Base-by-base conservation (phyloP, 2,329 filamentous ascomycete genomes). In the Calonectria pauciramosa region DNA sequence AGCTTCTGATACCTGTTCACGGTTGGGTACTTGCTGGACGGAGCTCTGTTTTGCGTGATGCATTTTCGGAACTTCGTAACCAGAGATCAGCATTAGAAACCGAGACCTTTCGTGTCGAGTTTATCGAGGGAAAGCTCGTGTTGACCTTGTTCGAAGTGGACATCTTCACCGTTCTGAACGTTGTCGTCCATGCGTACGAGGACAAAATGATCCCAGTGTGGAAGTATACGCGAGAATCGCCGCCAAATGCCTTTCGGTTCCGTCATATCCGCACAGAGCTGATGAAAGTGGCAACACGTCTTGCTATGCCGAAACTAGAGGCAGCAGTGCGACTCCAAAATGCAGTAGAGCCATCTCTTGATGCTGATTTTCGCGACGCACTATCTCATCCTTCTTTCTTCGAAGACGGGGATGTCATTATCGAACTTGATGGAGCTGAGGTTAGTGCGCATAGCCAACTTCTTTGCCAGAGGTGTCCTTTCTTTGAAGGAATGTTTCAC, bases 401-500 rank as follows among this genome's bases (percentile, higher is more conserved):
- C 76, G 91, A 94, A 9, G 94, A 95, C 80, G 94, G 92, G 3
- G 96, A 99, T 83, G 90, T 95, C 9, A 83, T 96, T 8, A 87
- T 99, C 23, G 93, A 98, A 78, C 89, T 99, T 14, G 92, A 94
- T 73, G 94, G 93, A 28, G 91, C 91, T n/a, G 93, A 93, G 34
- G 86, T 96, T 41, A 87, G 88, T 18, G 93, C 94, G 1, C 97
- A 99, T 81, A 96, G 95, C 77, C 89, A 93, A 6, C 85, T 99
- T 4, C 84, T 98, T 44, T 96, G 95, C 77, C 93, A 93, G 80
- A 90, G 97, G 77, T 98, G 96, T 80, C 96, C 95, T 0, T 99
- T 98, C 88, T 99, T 99, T 77, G 89, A 96, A 76, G 94, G 94
- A 1, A 89, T 99, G 54, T 99, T 98, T 84, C 90, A 95, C 79